Evolutionary conservation across 139 green algal species (phyloP).

Genomic region (Tetraselmis chui): DNA sequence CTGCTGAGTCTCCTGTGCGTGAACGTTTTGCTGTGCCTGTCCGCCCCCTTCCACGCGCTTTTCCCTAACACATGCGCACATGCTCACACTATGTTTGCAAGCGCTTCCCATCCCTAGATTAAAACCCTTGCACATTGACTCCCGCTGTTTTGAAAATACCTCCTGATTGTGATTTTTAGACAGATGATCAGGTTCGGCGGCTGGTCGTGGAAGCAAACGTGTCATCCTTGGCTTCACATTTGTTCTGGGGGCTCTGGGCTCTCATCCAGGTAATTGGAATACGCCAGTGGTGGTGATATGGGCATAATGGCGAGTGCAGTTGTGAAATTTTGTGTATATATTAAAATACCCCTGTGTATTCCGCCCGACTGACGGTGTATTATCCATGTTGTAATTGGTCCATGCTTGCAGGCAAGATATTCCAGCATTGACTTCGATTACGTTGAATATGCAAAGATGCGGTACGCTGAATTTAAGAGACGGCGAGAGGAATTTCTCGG

Average conservation of each 20-base stretch:
- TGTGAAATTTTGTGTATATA: not conserved
- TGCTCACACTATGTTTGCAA: not conserved
- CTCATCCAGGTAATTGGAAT: conserved; percentile 54
- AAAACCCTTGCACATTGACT: not conserved
- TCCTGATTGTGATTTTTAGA: too few species aligned
- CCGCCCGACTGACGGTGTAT: not conserved
- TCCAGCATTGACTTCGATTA: conserved; percentile 88
- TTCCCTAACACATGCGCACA: not conserved
- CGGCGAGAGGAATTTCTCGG: not conserved
- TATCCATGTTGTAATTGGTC: not conserved
- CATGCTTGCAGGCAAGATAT: conserved; percentile 41
- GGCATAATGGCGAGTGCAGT: too few species aligned
- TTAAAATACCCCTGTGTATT: not conserved
- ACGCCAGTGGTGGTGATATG: too few species aligned
- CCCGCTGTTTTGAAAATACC: not conserved
- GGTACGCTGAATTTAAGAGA: conserved; percentile 61
- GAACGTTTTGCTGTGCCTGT: too few species aligned
- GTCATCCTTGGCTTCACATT: conserved; percentile 76
- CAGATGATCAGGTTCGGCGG: conserved; percentile 15
- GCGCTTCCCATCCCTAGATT: not conserved
- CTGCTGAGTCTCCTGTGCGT: too few species aligned
- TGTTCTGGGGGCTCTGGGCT: conserved; percentile 91
- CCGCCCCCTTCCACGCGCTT: not conserved
- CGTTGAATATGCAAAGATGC: conserved; percentile 50
- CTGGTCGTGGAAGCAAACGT: conserved; percentile 63